Percentiles rank a stretch among this genome's conserved stretches.
These are phyloP conservation scores for Aspergillus candidus DNA, from an alignment of 2,329 filamentous ascomycete species.

Conservation along the genomic window DNA sequence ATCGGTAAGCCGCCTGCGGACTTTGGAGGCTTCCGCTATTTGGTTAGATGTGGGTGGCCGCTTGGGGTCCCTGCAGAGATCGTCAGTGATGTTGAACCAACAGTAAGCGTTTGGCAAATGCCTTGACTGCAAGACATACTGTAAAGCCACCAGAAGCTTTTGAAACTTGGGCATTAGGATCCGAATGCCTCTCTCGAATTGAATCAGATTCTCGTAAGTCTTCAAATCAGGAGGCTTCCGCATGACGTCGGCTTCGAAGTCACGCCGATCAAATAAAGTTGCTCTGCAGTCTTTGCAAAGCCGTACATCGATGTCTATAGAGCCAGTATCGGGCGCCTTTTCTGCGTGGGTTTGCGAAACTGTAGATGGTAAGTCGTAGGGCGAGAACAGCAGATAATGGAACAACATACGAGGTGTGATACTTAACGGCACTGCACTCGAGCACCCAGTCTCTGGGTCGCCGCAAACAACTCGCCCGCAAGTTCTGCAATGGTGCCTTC, in stretches of 20 bases:
- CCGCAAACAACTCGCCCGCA: constrained; percentile 92
- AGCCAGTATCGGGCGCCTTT: constrained; percentile 40
- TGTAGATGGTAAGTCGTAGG: constrained; percentile 25
- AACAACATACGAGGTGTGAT: constrained; percentile 57
- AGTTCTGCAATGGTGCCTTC: constrained; percentile 88
- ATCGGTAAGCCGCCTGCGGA: constrained; percentile 82
- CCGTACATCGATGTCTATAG: constrained; percentile 70
- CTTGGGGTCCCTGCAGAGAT: constrained; percentile 49
- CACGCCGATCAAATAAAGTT: constrained; percentile 65
- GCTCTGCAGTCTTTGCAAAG: constrained; percentile 87
- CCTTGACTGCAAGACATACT: constrained; percentile 39
- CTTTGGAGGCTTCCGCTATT: constrained; percentile 78
- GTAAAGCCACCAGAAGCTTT: constrained; percentile 64
- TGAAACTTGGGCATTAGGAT: constrained; percentile 80
- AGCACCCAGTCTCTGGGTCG: constrained; percentile 77
- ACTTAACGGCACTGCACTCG: constrained; percentile 73
- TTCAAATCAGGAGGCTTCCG: constrained; percentile 68
- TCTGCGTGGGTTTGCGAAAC: constrained; percentile 36
- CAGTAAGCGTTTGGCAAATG: neutral
- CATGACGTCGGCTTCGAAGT: constrained; percentile 66
- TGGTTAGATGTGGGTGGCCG: constrained; percentile 61
- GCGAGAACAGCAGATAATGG: neutral
- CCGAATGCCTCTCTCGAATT: constrained; percentile 83
- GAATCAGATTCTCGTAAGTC: constrained; percentile 73
- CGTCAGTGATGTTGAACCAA: constrained; percentile 7